Base-by-base conservation (phyloP, 179 eudicot genomes). In the Amaranthus tricolor region DNA sequence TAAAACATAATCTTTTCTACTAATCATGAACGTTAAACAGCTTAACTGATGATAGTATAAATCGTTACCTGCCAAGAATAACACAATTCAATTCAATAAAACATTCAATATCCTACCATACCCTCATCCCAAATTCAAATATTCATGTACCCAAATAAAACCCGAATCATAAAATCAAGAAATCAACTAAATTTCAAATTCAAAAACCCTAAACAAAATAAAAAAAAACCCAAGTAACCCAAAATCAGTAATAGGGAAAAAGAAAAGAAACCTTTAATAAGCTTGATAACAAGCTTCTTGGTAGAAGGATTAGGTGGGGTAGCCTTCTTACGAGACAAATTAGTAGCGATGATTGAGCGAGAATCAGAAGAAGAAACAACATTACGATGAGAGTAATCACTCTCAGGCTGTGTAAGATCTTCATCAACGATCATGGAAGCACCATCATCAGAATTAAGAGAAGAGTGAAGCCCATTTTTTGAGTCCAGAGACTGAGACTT, bases 281-380 rank as follows among this genome's bases (percentile, higher is more conserved):
- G 88, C 95, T 90, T 95, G 51, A 92, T 95, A 15, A 95, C 96
- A 11, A 95, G 88, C 84, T 95, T 92, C 82, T 92, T 95, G 0
- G 77, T 63, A 15, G 89, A 76, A 19, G 99, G 97, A 77, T 90
- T 90, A 55, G 99, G 97, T 14, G 93, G 93, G 8, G 89, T 84
- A 4, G 97, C 99, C 89, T 95, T 95, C 78, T 95, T 95, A 44
- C 97, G 81, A 4, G 91, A 73, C 82, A 90, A 84, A 87, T 95
- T 95, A 62, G 94, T 75, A 14, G 40, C 40, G 40, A 31, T 31
- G 40, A 4, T 2, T 31, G 51, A 70, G 7, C 81, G 51, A 15
- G 60, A 12, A 50, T 55, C 63, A 0, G 58, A 49, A 9, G 77
- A 78, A 3, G 73, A 73, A 24, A 68, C 65, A 57, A 17, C 19